These are phyloP conservation scores for Talaromyces ruber DNA, from an alignment of 495 filamentous ascomycete genomes.

Conservation along the genomic window DNA sequence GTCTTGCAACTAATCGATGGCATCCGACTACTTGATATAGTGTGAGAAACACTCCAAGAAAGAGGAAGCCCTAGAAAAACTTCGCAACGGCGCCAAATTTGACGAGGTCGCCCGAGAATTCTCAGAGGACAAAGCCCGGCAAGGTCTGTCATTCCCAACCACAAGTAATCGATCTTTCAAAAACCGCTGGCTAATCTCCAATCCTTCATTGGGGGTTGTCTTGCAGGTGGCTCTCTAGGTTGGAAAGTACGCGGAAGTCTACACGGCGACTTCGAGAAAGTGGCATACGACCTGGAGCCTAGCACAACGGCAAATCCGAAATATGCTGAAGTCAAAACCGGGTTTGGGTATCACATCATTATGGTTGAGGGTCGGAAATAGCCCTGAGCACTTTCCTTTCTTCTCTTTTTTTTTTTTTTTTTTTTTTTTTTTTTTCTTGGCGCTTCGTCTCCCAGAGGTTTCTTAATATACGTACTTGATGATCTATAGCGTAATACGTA, in stretches of 20 bases:
- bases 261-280: conserved; percentile 68
- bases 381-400: conserved; percentile 3
- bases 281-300: conserved; percentile 68
- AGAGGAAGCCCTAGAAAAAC: conserved; percentile 75
- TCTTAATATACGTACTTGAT: background rate
- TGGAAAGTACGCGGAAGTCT: conserved; percentile 74
- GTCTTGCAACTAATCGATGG: background rate
- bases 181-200: background rate
- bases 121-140: conserved; percentile 81
- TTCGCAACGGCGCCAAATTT: conserved; percentile 71
- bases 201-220: background rate
- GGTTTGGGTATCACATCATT: conserved; percentile 86
- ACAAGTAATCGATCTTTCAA: background rate
- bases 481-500: background rate
- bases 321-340: conserved; percentile 73
- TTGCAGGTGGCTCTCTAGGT: conserved; percentile 66
- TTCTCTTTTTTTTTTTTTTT: background rate
- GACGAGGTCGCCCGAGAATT: conserved; percentile 82
- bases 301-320: conserved; percentile 70
- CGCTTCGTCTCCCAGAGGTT: background rate
- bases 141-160: conserved; percentile 44
- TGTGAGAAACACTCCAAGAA: conserved; percentile 86
- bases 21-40: conserved; percentile 22
- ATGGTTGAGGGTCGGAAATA: conserved; percentile 75
- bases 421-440: background rate